A percentile compares a stretch with the other conserved stretches of the same genome.
These are phyloP conservation scores for Blastobotrys buckinghamii DNA, from an alignment of 1,139 yeast species.

Conservation along the genomic window DNA sequence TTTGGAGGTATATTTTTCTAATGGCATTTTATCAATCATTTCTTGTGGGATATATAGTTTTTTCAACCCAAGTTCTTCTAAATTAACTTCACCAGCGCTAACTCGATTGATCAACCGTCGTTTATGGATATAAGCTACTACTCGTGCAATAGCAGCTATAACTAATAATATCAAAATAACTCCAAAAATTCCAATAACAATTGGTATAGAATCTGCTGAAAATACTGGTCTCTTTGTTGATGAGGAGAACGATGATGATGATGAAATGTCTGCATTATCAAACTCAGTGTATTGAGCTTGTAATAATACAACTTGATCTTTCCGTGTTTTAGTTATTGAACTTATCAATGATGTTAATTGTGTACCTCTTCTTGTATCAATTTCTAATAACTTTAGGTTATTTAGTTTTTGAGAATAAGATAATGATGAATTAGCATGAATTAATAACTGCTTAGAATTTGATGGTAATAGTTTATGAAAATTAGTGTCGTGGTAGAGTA, in stretches of 20 bases:
- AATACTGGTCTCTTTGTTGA: not conserved
- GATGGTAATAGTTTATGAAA: not conserved
- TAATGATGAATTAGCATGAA: no score
- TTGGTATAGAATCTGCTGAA: not conserved
- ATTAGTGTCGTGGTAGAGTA: not conserved
- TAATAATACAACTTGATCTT: not conserved
- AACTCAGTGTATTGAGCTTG: not conserved
- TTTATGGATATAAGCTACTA: conserved; percentile 2
- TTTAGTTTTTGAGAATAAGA: not conserved
- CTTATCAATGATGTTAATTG: not conserved
- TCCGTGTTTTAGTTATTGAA: not conserved
- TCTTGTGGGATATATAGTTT: conserved; percentile 5
- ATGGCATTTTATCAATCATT: conserved; percentile 1
- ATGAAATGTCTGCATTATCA: not conserved
- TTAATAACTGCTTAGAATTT: no score
- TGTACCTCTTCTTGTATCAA: not conserved
- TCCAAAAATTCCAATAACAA: not conserved
- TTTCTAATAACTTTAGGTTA: not conserved
- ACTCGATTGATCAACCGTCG: not conserved
- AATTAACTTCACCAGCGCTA: conserved; percentile 8
- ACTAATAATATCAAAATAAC: not conserved
- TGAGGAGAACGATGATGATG: no score
- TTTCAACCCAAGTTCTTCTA: conserved; percentile 12
- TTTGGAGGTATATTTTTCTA: not conserved
- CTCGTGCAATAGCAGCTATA: not conserved